Base-by-base conservation (phyloP, 495 filamentous ascomycete genomes). In the Penicillium samsonianum region DNA sequence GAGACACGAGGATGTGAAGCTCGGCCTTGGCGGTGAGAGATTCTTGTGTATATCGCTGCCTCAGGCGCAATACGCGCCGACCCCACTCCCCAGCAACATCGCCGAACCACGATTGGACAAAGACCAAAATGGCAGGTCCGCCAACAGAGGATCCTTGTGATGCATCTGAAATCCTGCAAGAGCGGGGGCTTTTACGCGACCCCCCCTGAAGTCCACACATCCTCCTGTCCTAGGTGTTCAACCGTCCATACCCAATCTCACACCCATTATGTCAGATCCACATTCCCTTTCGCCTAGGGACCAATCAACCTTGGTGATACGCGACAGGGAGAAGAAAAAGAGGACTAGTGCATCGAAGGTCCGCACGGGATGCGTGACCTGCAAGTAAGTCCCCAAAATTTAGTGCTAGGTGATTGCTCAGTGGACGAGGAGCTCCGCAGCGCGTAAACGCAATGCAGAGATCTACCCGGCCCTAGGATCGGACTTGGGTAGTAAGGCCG, bases 341-440 rank as follows among this genome's bases (percentile, higher is more conserved):
- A 19, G 50, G 37, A 37, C 35, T 19, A 52, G 50, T 38, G 50
- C 37, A 3, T 25, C 52, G 20, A 54, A 54, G 41, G 52, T 54
- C 25, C 52, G 52, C 19, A 54, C 52, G 5, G 55, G 55, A 9
- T 58, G 55, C 45, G 17, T 44, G 55, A 58, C 55, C n/a, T 58
- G 55, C 55, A 58, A 58, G 55, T 58, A 30, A 28, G 55, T 51
- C 22, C 16, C 31, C 33, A 1, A 22, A 49, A 3, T 16, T 10
- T 20, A 33, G n/a, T 14, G 11, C 3, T 10, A 12, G 28, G 30
- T 31, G 16, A 30, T 22, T 11, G 9, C 17, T 23, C 41, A 44
- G 22, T 44, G 20, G 41, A 42, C 8, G 40, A 19, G 41, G 11
- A 22, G 41, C 25, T 44, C 41, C 41, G 41, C 41, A 44, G 20